Evolutionary conservation across 257 asterid genomes (phyloP).

Genomic region (Solanum sejunctum): DNA sequence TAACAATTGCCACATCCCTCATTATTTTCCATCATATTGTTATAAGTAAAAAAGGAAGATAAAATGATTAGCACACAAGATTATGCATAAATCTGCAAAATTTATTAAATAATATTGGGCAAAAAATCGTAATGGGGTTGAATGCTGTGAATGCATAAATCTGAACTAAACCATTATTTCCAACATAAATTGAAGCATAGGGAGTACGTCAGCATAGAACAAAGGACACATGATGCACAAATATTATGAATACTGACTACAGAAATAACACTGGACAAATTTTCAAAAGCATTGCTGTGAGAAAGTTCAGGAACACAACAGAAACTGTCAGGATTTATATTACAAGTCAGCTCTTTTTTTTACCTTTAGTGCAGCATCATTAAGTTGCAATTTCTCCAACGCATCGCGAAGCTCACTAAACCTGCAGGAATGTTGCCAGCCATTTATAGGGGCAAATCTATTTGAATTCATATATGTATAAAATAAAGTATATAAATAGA

Average conservation of each 20-base stretch:
- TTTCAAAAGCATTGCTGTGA: background rate
- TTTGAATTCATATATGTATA: background rate
- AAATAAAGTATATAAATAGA: conserved; percentile 6
- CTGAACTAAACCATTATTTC: background rate
- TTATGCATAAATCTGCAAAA: background rate
- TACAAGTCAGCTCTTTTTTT: background rate
- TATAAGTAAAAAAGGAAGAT: background rate
- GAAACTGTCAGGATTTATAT: background rate
- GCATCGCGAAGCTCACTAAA: conserved; percentile 94
- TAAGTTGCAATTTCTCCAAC: conserved; percentile 86
- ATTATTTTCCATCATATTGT: background rate
- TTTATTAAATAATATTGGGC: background rate
- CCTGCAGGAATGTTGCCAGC: conserved; percentile 22
- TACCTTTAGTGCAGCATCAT: conserved; percentile 98
- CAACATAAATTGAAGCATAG: background rate
- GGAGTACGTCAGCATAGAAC: background rate
- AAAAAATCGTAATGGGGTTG: background rate
- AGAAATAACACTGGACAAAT: background rate
- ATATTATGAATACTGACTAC: background rate
- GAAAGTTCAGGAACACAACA: background rate
- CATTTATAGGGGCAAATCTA: conserved; percentile 2
- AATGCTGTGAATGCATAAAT: background rate
- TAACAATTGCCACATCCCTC: background rate
- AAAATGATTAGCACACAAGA: background rate
- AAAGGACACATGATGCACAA: background rate